Evolutionary conservation across 345 rosid genomes (phyloP).

Genomic region (Acer yangbiense): DNA sequence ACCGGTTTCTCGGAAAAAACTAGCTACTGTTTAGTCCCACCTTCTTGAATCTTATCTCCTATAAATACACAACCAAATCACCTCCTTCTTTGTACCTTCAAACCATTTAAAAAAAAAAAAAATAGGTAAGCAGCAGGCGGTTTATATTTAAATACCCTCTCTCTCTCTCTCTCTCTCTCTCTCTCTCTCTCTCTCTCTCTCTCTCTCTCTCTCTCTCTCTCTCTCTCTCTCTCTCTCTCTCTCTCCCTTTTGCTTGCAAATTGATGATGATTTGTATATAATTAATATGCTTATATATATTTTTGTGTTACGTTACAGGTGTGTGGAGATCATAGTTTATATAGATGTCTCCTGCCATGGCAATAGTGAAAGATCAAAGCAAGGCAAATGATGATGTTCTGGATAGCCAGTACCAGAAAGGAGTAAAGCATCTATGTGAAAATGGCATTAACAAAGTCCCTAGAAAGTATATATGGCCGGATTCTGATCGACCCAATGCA

Average conservation of each 20-base stretch:
- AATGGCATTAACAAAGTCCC: constrained; percentile 63
- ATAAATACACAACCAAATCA: constrained; percentile 25
- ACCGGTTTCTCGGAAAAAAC: constrained; percentile 32
- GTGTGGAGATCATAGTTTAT: neutral
- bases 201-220: no score
- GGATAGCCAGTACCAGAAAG: constrained; percentile 52
- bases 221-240: neutral
- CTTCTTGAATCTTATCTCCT: constrained; percentile 4
- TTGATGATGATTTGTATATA: neutral
- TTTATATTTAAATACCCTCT: no score
- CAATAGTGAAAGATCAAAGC: constrained; percentile 23
- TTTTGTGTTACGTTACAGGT: constrained; percentile 12
- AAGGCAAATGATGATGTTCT: constrained; percentile 25
- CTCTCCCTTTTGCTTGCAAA: neutral
- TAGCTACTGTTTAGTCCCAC: constrained; percentile 10
- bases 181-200: no score
- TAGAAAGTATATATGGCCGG: constrained; percentile 62
- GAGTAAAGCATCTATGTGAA: constrained; percentile 73
- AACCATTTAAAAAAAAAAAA: neutral
- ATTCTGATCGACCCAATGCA: constrained; percentile 51
- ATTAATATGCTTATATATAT: neutral
- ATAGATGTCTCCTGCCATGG: constrained; percentile 61
- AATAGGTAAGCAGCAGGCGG: neutral
- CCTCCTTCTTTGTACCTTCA: constrained; percentile 2
- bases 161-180: neutral